A percentile compares a stretch with the other conserved stretches of the same genome.
phyloP scores from a whole-genome alignment of 495 filamentous ascomycete species.

The Hypomontagnella monticulosa region DNA sequence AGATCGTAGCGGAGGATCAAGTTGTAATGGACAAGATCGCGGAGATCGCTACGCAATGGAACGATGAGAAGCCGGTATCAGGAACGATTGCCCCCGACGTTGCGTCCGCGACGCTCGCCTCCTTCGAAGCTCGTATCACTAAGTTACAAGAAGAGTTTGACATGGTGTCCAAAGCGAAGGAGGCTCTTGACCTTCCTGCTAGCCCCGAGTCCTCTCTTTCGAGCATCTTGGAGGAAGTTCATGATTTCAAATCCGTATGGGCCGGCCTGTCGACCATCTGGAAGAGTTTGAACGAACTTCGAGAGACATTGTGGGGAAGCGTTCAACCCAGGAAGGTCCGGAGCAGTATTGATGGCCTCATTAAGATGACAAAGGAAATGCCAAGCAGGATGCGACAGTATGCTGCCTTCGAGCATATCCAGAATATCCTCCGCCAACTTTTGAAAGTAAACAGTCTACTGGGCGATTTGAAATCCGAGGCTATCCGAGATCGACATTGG shows the following conservation, averaged over 20 bases:
- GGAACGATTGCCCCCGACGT: slow-evolving; percentile 89
- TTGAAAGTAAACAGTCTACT: slow-evolving; percentile 90
- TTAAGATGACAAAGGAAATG: slow-evolving; percentile 99
- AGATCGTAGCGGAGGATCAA: slow-evolving; percentile 93
- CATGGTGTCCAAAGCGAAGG: slow-evolving; percentile 95
- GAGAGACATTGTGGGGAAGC: slow-evolving; percentile 90
- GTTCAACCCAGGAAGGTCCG: slow-evolving; percentile 92
- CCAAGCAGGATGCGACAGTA: slow-evolving; percentile 98
- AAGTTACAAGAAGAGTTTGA: slow-evolving; percentile 84
- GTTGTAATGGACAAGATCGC: slow-evolving; percentile 86
- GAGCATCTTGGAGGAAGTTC: slow-evolving; percentile 91
- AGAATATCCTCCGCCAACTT: slow-evolving; percentile 85
- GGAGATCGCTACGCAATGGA: slow-evolving; percentile 86
- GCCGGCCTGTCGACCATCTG: slow-evolving; percentile 92
- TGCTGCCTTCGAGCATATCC: slow-evolving; percentile 97
- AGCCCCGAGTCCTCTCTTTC: slow-evolving; percentile 79
- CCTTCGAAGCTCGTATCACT: slow-evolving; percentile 84
- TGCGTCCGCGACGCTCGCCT: slow-evolving; percentile 78
- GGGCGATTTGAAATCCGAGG: slow-evolving; percentile 94
- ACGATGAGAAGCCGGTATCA: slow-evolving; percentile 94
- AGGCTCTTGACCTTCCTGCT: slow-evolving; percentile 89
- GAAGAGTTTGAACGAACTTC: slow-evolving; percentile 93
- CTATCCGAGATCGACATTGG: slow-evolving; percentile 96
- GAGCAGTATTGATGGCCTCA: slow-evolving; percentile 84
- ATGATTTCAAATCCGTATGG: slow-evolving; percentile 99